A percentile compares a stretch with the other conserved stretches of the same genome.
phyloP scores from a whole-genome alignment of 2,329 filamentous ascomycete species.

The Pochonia chlamydosporia region DNA sequence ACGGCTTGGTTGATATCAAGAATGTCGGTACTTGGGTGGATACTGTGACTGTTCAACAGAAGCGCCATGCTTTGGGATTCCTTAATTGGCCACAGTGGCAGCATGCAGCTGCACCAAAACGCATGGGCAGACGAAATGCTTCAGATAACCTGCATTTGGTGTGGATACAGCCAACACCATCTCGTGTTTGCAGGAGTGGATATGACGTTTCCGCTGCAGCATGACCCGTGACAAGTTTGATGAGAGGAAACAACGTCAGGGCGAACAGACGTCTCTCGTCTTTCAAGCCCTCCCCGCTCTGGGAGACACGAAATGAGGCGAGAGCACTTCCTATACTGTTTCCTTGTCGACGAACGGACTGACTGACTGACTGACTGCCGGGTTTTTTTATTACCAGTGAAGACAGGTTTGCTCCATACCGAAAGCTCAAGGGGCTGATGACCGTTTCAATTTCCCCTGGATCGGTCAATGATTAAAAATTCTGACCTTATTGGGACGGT shows the following conservation, averaged over 20 bases:
- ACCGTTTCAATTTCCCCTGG: background rate
- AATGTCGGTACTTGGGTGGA: background rate
- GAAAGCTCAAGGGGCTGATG: no score
- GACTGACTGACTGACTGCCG: no score
- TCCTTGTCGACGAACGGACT: no score
- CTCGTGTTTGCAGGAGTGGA: slow-evolving; percentile 9
- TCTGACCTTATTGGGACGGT: background rate
- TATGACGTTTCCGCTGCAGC: slow-evolving; percentile 9
- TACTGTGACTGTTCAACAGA: background rate
- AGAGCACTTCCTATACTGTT: no score
- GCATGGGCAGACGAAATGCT: slow-evolving; percentile 1
- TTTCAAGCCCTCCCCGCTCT: background rate
- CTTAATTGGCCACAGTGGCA: slow-evolving; percentile 1
- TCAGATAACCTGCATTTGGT: background rate
- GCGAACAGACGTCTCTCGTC: background rate
- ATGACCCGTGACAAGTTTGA: slow-evolving; percentile 7
- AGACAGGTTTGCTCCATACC: no score
- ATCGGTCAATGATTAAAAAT: background rate
- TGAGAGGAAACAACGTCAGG: background rate
- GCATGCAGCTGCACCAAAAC: background rate
- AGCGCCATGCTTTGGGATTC: background rate
- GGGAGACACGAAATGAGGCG: background rate
- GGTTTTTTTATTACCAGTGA: no score
- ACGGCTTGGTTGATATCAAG: background rate
- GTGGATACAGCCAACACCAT: slow-evolving; percentile 6